Conservation (phyloP, 495 filamentous ascomycete species). For the Neurospora africana region DNA sequence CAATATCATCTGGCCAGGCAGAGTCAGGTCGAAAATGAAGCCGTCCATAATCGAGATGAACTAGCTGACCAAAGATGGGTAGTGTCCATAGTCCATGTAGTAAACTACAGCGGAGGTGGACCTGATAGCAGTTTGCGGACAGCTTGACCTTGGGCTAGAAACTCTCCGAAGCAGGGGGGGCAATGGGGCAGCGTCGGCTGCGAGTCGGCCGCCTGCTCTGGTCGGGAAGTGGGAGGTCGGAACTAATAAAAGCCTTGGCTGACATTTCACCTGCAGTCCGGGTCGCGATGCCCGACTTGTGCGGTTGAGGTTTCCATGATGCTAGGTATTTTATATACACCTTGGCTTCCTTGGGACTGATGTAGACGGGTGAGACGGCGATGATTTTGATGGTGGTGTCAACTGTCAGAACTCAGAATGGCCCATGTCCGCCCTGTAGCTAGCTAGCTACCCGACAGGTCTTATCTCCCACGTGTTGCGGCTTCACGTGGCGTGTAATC, state of each 20-base stretch:
- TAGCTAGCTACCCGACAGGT: background rate
- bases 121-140: background rate
- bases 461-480: background rate
- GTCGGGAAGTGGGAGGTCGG: background rate
- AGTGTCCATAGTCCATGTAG: background rate
- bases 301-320: background rate
- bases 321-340: background rate
- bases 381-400: background rate
- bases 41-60: background rate
- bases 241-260: background rate
- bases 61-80: background rate
- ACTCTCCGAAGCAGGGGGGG: background rate
- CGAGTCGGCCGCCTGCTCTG: background rate
- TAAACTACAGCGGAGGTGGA: background rate
- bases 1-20: background rate
- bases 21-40: background rate
- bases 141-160: background rate
- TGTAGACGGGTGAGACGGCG: background rate
- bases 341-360: background rate
- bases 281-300: background rate
- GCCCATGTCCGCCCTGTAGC: background rate
- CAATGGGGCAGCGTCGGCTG: background rate
- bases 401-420: background rate
- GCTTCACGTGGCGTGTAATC: background rate
- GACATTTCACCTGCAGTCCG: background rate